Base-by-base conservation (phyloP, 2,329 filamentous ascomycete genomes). In the Penicillium sp. region DNA sequence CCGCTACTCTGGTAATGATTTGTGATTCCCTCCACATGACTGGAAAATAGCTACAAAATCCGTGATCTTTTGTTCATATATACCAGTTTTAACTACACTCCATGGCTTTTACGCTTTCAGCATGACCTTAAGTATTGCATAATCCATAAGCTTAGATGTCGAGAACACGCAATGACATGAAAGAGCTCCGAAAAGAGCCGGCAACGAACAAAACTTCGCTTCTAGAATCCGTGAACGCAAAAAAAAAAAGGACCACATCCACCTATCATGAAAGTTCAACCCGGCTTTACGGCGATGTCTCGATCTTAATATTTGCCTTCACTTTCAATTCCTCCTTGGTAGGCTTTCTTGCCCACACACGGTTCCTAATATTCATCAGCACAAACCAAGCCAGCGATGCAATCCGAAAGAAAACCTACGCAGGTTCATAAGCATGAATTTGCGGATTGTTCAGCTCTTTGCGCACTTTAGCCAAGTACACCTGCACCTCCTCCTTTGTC, bases 401-500 rank as follows among this genome's bases (percentile, higher is more conserved):
- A 3, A 47, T 23, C 10, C 4, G 4, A 13, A 37, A 27, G 25
- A 15, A 17, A 33, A 21, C 27, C 4, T 21, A 56, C 53, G 21
- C 53, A 43, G 38, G 38, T 35, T 50, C 46, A 43, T 56, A 56
- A 15, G 53, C 53, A 13, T 56, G 53, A 17, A 40, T 56, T 2
- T 33, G 46, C 10, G 53, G 53, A 13, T 50, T 50, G 8, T 29
- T 50, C 46, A 56, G 19, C 38, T 56, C 53, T 3, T 23, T n/a
- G 25, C 53, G 53, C 19, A 56, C 46, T 29, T 37, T 50, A 12
- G 38, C 31, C 15, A 56, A 35, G 13, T 43, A 56, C 19, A 56
- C 29, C 40, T 66, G 60, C 13, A 66, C 63, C 47, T 66, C 63
- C 10, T 64, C 63, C 42, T 58, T 62, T 2, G 57, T 50, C 63